Evolutionary conservation across 148 eudicot genomes (phyloP).

Genomic region (Silene uniflora): DNA sequence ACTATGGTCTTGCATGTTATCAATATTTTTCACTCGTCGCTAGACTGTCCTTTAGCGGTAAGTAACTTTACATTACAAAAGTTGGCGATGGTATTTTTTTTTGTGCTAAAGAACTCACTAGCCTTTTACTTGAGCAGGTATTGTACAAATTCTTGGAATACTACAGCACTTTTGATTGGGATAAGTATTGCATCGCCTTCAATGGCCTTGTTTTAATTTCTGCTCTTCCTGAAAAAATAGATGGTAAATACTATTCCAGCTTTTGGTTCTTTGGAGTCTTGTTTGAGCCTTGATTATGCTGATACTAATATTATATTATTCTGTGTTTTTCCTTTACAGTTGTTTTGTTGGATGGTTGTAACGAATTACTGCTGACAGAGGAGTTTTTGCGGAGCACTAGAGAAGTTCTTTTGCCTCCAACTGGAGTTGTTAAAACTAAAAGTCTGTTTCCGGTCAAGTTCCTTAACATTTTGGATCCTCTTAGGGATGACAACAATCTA

Average conservation of each 20-base stretch:
- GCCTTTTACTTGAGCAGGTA: constrained; percentile 31
- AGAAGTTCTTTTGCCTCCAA: constrained; percentile 18
- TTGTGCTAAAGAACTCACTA: constrained; percentile 9
- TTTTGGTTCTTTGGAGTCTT: neutral
- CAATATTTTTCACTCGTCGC: constrained; percentile 36
- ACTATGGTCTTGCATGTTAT: constrained; percentile 44
- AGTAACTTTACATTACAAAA: constrained; percentile 13
- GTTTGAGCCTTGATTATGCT: neutral
- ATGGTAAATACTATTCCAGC: constrained; percentile 29
- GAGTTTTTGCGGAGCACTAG: constrained; percentile 22
- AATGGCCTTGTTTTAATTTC: constrained; percentile 38
- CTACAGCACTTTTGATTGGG: constrained; percentile 54
- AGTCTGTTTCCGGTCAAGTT: constrained; percentile 31
- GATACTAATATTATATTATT: neutral
- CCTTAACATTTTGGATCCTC: constrained; percentile 56
- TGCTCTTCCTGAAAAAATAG: constrained; percentile 37
- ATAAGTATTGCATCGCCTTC: constrained; percentile 32
- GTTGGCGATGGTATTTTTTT: neutral
- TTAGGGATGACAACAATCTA: constrained; percentile 43
- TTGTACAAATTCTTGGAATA: constrained; percentile 43
- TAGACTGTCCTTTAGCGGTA: constrained; percentile 44
- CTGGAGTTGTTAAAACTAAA: neutral
- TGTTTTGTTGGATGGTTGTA: constrained; percentile 22
- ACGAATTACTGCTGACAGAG: constrained; percentile 25
- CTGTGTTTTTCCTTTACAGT: constrained; percentile 27